A percentile compares a stretch with the other conserved stretches of the same genome.
Evolutionary conservation across 1,284 basidiomycete species (phyloP).

Genomic region (Boletus semigastroideus): DNA sequence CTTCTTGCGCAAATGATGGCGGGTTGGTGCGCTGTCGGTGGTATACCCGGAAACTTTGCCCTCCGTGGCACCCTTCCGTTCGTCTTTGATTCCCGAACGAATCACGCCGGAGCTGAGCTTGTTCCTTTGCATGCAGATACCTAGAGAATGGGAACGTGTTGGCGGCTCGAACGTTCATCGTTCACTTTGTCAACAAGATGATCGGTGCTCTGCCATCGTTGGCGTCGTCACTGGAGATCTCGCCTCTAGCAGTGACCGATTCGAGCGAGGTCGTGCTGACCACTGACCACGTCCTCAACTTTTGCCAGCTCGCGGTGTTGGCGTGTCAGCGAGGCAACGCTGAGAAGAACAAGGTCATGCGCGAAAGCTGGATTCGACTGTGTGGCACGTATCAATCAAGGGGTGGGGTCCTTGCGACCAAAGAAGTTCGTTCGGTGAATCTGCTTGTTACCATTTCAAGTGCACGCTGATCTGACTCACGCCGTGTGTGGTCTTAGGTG

Average conservation of each 20-base stretch:
- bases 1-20: slow-evolving; percentile 83
- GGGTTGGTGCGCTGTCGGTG: slow-evolving; percentile 64
- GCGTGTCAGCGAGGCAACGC: slow-evolving; percentile 84
- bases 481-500: slow-evolving; percentile 32
- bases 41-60: slow-evolving; percentile 67
- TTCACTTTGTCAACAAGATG: slow-evolving; percentile 66
- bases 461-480: slow-evolving; percentile 1
- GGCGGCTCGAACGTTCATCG: slow-evolving; percentile 82
- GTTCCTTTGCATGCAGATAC: slow-evolving; percentile 46
- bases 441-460: slow-evolving; percentile 8
- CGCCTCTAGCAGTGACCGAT: slow-evolving; percentile 40
- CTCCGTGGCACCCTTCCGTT: slow-evolving; percentile 82
- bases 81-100: slow-evolving; percentile 27
- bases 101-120: not conserved
- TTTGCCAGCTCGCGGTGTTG: slow-evolving; percentile 81
- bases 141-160: slow-evolving; percentile 87
- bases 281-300: slow-evolving; percentile 75
- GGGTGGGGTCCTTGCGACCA: slow-evolving; percentile 59
- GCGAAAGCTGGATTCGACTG: slow-evolving; percentile 81
- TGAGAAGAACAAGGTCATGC: slow-evolving; percentile 64
- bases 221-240: slow-evolving; percentile 44
- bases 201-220: slow-evolving; percentile 39
- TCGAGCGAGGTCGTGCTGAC: slow-evolving; percentile 71
- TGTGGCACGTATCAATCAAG: slow-evolving; percentile 77
- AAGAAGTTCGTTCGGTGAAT: slow-evolving; percentile 74